Conservation (phyloP, 2,329 filamentous ascomycete species). For the Truncatella angustata region DNA sequence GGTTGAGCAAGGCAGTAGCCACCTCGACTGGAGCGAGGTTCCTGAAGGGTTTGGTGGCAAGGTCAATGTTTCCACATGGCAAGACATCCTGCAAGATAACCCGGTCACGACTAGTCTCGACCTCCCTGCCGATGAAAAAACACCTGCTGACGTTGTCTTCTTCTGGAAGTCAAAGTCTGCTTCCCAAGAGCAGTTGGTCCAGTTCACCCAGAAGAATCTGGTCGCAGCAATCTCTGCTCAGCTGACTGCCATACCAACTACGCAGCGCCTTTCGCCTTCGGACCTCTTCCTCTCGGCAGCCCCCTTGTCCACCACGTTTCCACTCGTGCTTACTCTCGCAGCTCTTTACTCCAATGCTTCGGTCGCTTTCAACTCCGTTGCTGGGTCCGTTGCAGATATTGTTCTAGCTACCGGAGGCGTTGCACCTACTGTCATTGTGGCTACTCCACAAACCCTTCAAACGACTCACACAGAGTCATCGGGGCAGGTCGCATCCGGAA, state of each 20-base stretch:
- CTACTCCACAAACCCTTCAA: conserved; percentile 70
- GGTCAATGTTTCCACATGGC: conserved; percentile 87
- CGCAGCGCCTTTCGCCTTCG: conserved; percentile 68
- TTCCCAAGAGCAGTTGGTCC: conserved; percentile 66
- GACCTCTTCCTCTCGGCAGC: conserved; percentile 87
- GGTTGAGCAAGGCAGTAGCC: conserved; percentile 82
- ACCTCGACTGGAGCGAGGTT: conserved; percentile 93
- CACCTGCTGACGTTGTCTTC: conserved; percentile 57
- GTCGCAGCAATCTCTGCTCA: conserved; percentile 81
- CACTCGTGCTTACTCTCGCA: conserved; percentile 74
- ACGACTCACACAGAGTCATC: conserved; percentile 64
- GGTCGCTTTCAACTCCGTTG: conserved; percentile 84
- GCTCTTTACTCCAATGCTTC: conserved; percentile 84
- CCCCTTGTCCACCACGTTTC: conserved; percentile 74
- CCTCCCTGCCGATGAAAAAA: conserved; percentile 59
- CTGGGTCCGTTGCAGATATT: conserved; percentile 70
- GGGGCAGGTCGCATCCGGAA: conserved; percentile 55
- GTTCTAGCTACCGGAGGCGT: conserved; percentile 70
- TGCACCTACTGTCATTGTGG: conserved; percentile 78
- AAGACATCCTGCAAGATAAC: conserved; percentile 77
- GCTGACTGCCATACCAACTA: conserved; percentile 70
- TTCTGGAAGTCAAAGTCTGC: conserved; percentile 62
- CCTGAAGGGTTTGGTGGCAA: conserved; percentile 72
- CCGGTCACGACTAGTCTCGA: conserved; percentile 57
- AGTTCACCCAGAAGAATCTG: conserved; percentile 82